Evolutionary conservation across 2,329 filamentous ascomycete genomes (phyloP), one percentile per base, ranked within the genome.

Genomic region (Microcyclospora pomicola): DNA sequence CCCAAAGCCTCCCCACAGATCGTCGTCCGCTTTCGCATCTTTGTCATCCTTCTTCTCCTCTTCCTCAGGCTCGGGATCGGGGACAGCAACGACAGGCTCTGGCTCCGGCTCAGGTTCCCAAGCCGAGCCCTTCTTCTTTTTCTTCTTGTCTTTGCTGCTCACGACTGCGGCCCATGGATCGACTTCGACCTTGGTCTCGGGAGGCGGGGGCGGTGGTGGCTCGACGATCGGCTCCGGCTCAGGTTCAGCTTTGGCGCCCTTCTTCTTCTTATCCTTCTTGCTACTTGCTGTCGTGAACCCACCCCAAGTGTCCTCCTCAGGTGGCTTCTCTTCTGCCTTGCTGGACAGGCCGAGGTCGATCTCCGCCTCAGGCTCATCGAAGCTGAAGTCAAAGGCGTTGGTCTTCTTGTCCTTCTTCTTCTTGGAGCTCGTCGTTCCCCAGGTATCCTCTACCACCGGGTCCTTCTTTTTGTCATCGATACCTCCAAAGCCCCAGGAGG

Each of bases 101-200:
- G 59, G 55, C 16, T 55, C 54, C 11, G 50, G 47, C 27, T 52
- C 51, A 14, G 50, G 42, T 30, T 50, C 46, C 33, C 46, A 44
- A 12, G 47, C 42, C 5, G 37, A 38, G 30, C 51, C 53, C 41
- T 60, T 60, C 43, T 54, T 53, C 42, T 61, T 61, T 35, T 63
- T 64, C 48, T 64, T 64, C 48, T 67, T 64, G 41, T 65, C 63
- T 45, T 66, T 64, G 42, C 51, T 52, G 14, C 45, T 43, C 27
- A 31, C 49, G 40, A 55, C 56, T 39, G 40, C 50, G 42, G 38
- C 47, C 54, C 53, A 58, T 0, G 50, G 42, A 38, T 62, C 61
- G 9, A 59, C 56, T 11, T 50, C 53, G 7, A 40, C 34, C 33
- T 46, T 44, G 12, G 30, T n/a, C 30, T 42, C 43, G n/a, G 47